These are phyloP conservation scores for Chenopodium berlandieri DNA, from an alignment of 148 eudicot species.

Conservation along the genomic window DNA sequence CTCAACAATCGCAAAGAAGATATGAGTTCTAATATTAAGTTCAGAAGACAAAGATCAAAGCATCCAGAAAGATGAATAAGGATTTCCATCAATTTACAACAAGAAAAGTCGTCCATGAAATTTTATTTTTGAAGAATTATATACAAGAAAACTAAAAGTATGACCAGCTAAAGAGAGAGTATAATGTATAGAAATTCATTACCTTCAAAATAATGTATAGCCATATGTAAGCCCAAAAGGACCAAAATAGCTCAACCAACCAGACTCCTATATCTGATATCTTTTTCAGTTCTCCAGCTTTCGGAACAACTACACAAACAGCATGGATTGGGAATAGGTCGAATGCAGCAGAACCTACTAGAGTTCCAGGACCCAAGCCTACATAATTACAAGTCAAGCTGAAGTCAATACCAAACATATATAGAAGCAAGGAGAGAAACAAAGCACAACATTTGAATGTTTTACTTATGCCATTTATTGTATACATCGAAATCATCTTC, in stretches of 20 bases:
- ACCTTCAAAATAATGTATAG: conserved; percentile 85
- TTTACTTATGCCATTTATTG: no score
- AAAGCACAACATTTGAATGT: background rate
- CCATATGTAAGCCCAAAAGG: conserved; percentile 97
- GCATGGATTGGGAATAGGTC: conserved; percentile 97
- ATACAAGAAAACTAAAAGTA: background rate
- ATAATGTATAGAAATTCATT: background rate
- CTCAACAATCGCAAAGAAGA: background rate
- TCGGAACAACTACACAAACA: conserved; percentile 90
- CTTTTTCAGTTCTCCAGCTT: conserved; percentile 90
- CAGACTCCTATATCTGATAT: conserved; percentile 94
- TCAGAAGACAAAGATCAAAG: background rate
- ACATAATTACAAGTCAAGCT: conserved; percentile 7
- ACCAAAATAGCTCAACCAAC: conserved; percentile 94
- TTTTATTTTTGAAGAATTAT: background rate
- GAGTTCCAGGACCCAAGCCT: conserved; percentile 99
- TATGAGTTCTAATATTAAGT: background rate
- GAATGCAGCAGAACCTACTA: conserved; percentile 98
- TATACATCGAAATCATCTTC: no score
- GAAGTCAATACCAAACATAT: background rate
- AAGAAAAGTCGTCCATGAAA: background rate
- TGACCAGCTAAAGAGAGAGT: background rate
- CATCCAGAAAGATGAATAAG: background rate
- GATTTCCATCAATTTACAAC: background rate
- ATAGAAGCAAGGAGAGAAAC: background rate